phyloP scores from a whole-genome alignment of 139 green algal genomes.

The Coccomyxa sp. region DNA sequence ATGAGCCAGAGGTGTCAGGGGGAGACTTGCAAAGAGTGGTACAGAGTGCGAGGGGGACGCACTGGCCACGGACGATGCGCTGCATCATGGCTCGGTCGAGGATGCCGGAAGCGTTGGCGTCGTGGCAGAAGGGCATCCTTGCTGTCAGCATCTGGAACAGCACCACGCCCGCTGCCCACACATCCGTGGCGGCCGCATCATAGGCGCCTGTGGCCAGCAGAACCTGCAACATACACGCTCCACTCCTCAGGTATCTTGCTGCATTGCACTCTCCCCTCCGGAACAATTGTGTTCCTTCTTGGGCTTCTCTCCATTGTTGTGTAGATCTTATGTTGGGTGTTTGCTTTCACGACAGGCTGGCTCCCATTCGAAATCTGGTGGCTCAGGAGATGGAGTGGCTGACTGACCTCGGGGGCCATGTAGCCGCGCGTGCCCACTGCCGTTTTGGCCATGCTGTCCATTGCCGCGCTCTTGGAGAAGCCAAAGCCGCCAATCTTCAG shows the following conservation, averaged over 20 bases:
- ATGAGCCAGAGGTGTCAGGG: too few relatives aligned
- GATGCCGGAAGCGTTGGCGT: neutral
- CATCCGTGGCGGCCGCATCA: neutral
- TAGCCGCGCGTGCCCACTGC: neutral
- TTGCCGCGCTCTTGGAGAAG: neutral
- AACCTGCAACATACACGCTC: too few relatives aligned
- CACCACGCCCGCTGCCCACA: neutral
- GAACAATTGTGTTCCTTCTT: too few relatives aligned
- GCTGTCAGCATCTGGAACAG: conserved; percentile 7
- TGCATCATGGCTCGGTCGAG: neutral
- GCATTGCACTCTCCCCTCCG: too few relatives aligned
- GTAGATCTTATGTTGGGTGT: too few relatives aligned
- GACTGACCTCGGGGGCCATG: neutral
- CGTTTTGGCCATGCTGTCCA: neutral
- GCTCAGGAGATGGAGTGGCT: too few relatives aligned
- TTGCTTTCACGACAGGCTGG: too few relatives aligned
- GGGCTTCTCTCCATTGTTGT: too few relatives aligned
- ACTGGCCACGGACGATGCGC: neutral
- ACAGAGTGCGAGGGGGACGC: neutral
- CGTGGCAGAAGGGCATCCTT: neutral
- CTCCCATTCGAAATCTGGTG: too few relatives aligned
- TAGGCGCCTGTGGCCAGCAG: neutral
- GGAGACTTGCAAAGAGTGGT: too few relatives aligned
- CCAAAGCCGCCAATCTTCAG: neutral
- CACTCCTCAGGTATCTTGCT: too few relatives aligned